Evolutionary conservation across 495 filamentous ascomycete genomes (phyloP), one percentile per base, ranked within the genome.

Genomic region (Penicillium simplicissimum): DNA sequence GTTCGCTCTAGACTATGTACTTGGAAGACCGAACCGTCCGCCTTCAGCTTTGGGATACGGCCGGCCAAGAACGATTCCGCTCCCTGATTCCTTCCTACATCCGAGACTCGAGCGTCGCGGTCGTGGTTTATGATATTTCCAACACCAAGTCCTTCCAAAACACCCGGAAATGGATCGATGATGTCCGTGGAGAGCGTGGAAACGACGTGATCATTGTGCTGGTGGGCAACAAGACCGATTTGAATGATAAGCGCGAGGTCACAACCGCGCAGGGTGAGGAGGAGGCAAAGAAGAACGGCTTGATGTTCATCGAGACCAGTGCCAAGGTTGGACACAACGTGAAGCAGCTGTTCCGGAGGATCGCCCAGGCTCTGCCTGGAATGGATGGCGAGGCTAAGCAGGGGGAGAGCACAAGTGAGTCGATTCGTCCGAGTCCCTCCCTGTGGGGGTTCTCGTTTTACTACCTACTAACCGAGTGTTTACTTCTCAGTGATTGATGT

Each of bases 121-220:
- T 98, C 43, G 95, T 98, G 19, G 95, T 98, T 53, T 98, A 98
- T 79, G 95, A 98, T 78, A 95, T 98, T 67, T 95, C 93, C n/a
- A 95, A 93, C 72, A 86, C 88, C 60, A 96, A 96, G 74, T 93
- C 90, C 59, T 98, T 98, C 83, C 88, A 95, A 71, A 97, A 98
- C 76, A 98, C 95, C 28, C 84, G 91, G 61, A 98, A 98, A 87
- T 98, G 95, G 95, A 95, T 98, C 52, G 95, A 98, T 71, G 95
- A 98, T 72, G 95, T 98, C 52, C 88, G 95, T 42, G 93, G 93
- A 36, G 95, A 98, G 81, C 87, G 95, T 61, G 95, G 95, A 3
- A 96, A 95, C 78, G 95, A 98, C 72, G 95, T 98, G 42, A 98
- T 98, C 65, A 97, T 98, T 70, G 95, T 98, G 57, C 81, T 98